Percentiles rank a stretch among this genome's conserved stretches.
Conservation (phyloP, 768 basidiomycete species). For the Amanita rubescens region DNA sequence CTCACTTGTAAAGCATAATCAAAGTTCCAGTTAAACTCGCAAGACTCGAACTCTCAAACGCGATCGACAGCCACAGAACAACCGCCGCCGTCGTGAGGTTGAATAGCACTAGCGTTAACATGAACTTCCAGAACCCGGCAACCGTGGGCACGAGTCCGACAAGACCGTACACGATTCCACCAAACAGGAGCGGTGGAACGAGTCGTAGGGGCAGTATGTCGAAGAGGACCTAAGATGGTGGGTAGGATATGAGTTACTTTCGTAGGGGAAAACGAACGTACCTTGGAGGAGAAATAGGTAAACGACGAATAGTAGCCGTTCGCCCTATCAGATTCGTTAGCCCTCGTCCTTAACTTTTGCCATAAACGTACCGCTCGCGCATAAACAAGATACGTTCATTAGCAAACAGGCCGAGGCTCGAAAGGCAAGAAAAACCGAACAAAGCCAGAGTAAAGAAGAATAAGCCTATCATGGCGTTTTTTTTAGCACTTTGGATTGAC, state of each 20-base stretch:
- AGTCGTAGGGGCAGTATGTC: slow-evolving; percentile 93
- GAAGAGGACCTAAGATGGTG: slow-evolving; percentile 73
- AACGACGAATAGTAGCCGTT: slow-evolving; percentile 98
- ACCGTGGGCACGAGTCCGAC: slow-evolving; percentile 93
- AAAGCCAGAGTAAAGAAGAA: slow-evolving; percentile 98
- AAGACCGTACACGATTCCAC: slow-evolving; percentile 90
- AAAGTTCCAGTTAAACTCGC: slow-evolving; percentile 93
- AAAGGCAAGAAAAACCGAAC: slow-evolving; percentile 95
- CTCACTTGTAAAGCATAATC: slow-evolving; percentile 98
- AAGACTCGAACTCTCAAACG: slow-evolving; percentile 78
- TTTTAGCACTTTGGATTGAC: not conserved
- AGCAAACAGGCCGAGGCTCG: slow-evolving; percentile 89
- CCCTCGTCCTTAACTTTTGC: not conserved
- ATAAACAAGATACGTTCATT: slow-evolving; percentile 96
- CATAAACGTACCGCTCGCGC: slow-evolving; percentile 73
- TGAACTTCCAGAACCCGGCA: slow-evolving; percentile 94
- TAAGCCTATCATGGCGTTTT: slow-evolving; percentile 42
- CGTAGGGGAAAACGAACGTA: too few species aligned
- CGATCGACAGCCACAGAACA: slow-evolving; percentile 84
- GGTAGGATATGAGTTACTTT: too few species aligned
- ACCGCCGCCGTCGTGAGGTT: slow-evolving; percentile 94
- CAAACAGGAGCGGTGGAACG: slow-evolving; percentile 92
- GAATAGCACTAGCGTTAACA: slow-evolving; percentile 92
- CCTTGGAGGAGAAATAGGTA: slow-evolving; percentile 96
- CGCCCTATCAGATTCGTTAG: slow-evolving; percentile 24